phyloP scores from a whole-genome alignment of 2,329 filamentous ascomycete species.

The Diaporthe batatas region DNA sequence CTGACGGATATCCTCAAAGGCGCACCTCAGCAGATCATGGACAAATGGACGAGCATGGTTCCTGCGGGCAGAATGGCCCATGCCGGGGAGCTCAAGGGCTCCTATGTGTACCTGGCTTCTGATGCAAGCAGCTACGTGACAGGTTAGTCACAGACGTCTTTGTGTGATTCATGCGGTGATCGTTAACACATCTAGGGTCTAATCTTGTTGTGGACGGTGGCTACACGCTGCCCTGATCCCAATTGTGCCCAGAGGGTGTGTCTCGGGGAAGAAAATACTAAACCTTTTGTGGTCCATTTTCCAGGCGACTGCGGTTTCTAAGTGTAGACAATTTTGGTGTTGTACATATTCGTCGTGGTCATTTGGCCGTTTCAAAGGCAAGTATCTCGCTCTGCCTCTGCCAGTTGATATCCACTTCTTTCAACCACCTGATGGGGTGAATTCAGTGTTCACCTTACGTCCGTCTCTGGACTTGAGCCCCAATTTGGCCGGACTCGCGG shows the following conservation, averaged over 20 bases:
- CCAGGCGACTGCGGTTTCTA: too few relatives aligned
- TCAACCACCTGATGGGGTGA: too few relatives aligned
- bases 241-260: neutral
- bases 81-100: conserved; percentile 52
- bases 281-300: too few relatives aligned
- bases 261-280: neutral
- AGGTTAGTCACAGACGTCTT: conserved; percentile 45
- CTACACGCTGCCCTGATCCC: conserved; percentile 14
- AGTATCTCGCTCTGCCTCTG: too few relatives aligned
- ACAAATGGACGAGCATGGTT: conserved; percentile 50
- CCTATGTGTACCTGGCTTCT: conserved; percentile 55
- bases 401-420: too few relatives aligned
- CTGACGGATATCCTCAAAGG: conserved; percentile 50
- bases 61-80: conserved; percentile 50
- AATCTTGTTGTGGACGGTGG: conserved; percentile 20
- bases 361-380: too few relatives aligned
- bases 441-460: too few relatives aligned
- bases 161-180: neutral
- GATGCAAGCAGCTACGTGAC: conserved; percentile 58
- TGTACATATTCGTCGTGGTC: too few relatives aligned
- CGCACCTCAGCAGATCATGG: conserved; percentile 49
- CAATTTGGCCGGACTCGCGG: too few relatives aligned
- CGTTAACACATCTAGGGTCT: neutral
- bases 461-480: too few relatives aligned
- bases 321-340: too few relatives aligned